Base-by-base conservation (phyloP, 2,329 filamentous ascomycete species). In the Fusarium mangiferae region DNA sequence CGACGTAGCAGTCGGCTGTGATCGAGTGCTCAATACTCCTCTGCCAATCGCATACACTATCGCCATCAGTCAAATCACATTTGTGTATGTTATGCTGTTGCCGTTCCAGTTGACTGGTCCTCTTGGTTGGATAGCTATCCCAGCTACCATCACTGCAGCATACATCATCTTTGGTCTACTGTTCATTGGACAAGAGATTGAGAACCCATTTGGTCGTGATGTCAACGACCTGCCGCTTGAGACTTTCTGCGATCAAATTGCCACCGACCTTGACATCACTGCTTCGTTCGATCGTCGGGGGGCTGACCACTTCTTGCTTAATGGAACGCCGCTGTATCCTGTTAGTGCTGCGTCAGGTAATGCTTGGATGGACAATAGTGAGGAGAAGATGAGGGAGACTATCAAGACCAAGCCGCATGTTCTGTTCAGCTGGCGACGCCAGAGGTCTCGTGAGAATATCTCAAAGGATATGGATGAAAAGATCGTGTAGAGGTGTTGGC, bases 1-100 rank as follows among this genome's bases (percentile, higher is more conserved):
- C 78, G 94, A 96, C 70, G 89, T 91, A 56, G 85, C 94, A 72
- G 90, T 90, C 14, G 91, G 91, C 57, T 90, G 91, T 48, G 93
- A 96, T 79, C 92, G 94, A 68, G 91, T 97, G 18, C 88, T 96
- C 30, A 93, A 92, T 80, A 96, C 94, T 0, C 94, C 94, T 3
- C 87, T 97, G 0, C 94, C 94, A 3, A 88, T 94, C 61, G 94
- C 94, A 52, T 96, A 96, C 85, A 90, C 89, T 72, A 96, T 97
- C 76, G 90, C 93, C 76, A 95, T 96, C 80, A 91, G 91, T 30
- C 94, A 96, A 80, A 96, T 96, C 78, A 94, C 94, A 35, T 95
- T 93, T 90, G 89, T 95, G 54, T 97, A 96, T 83, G 90, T 96
- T 56, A 84, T 94, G 75, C 87, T 94, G 30, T 87, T 97, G 4